Base-by-base conservation (phyloP, 148 eudicot genomes). In the Agrostemma githago region DNA sequence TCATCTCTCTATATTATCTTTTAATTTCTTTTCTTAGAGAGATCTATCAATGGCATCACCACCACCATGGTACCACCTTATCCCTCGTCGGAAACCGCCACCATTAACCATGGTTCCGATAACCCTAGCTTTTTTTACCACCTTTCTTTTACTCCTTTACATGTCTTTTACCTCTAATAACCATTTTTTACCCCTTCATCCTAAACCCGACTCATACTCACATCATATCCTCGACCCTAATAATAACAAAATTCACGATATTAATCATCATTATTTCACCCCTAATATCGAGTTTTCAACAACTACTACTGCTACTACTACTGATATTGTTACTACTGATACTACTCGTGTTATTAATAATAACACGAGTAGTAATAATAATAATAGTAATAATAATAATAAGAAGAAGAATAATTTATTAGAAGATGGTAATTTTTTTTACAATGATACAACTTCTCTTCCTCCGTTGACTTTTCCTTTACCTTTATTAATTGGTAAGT, bases 91-190 rank as follows among this genome's bases (percentile, higher is more conserved):
- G 0, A 77, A 77, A 51, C 70, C 74, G 20, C 70, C 70, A 4
- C 74, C 79, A 2, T 12, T 77, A 11, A 62, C 79, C 48, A 38
- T 70, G 38, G 41, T 77, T 3, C 79, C 79, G 0, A 39, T 77
- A 46, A 60, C 62, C 8, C 19, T 77, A 7, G 79, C 79, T 7
- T 77, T 12, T 62, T 15, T 77, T 0, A 70, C 79, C 1, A 48
- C 74, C 54, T 70, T 77, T 7, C 70, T 70, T 10, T 54, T 77
- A 16, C 79, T 77, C 11, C 6, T 77, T 7, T 70, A 77, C 74
- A 56, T 70, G 7, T 70, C 74, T 9, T 70, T 70, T n/a, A 70
- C 79, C 17, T 60, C 72, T n/a, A 54, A 75, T n/a, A 54, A 75
- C 2, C 59, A 76, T 67, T 69, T 76, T 1, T 51, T 39, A 60